A percentile compares a stretch with the other conserved stretches of the same genome.
Evolutionary conservation across 2,329 filamentous ascomycete genomes (phyloP).

Genomic region (Talaromyces sp.): DNA sequence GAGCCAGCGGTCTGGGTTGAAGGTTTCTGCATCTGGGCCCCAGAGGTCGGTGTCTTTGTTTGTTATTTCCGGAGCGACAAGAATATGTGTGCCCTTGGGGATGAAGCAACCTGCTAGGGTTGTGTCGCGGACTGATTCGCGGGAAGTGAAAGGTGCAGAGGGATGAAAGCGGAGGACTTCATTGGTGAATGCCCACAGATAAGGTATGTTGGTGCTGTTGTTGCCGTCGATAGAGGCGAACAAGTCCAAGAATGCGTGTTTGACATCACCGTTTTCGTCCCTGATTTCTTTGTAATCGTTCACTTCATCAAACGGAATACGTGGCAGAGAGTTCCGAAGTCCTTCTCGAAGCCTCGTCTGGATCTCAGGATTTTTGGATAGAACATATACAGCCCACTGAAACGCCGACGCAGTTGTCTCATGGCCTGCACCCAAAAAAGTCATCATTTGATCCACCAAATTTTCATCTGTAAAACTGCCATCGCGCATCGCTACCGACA

Average conservation of each 20-base stretch:
- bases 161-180: constrained; percentile 72
- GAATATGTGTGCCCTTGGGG: constrained; percentile 66
- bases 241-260: background rate
- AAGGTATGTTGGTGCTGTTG: constrained; percentile 63
- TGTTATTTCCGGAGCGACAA: constrained; percentile 63
- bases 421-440: constrained; percentile 77
- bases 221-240: constrained; percentile 7
- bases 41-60: constrained; percentile 69
- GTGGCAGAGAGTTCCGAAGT: constrained; percentile 60
- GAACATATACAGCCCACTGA: constrained; percentile 70
- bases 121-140: constrained; percentile 64
- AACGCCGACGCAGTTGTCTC: constrained; percentile 74
- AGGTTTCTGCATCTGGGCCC: constrained; percentile 70
- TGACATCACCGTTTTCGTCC: constrained; percentile 45
- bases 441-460: constrained; percentile 87
- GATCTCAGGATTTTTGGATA: constrained; percentile 63
- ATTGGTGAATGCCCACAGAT: constrained; percentile 73
- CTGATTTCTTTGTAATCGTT: constrained; percentile 52
- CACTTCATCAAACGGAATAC: constrained; percentile 30
- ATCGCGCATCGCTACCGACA: constrained; percentile 74
- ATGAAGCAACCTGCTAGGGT: constrained; percentile 62
- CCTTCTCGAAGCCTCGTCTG: constrained; percentile 67
- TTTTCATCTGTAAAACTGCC: constrained; percentile 74
- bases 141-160: constrained; percentile 68
- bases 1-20: constrained; percentile 77